These are phyloP conservation scores for Glycyrrhiza uralensis DNA, from an alignment of 306 rosid genomes.

Conservation along the genomic window DNA sequence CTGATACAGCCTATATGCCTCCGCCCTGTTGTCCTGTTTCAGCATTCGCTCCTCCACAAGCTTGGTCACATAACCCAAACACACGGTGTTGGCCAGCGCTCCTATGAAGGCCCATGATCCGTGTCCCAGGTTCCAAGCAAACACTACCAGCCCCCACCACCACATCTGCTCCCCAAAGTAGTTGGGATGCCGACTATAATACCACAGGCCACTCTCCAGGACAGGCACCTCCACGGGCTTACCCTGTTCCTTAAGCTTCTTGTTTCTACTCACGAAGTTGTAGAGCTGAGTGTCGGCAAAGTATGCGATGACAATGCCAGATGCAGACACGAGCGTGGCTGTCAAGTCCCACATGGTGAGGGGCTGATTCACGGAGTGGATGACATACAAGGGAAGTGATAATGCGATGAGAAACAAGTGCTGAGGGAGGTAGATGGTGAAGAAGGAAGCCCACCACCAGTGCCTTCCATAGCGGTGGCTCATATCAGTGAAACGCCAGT, in stretches of 20 bases:
- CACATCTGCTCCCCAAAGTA: conserved; percentile 91
- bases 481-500: conserved; percentile 87
- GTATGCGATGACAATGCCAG: conserved; percentile 66
- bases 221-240: conserved; percentile 34
- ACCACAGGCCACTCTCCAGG: conserved; percentile 73
- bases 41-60: conserved; percentile 82
- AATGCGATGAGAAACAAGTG: conserved; percentile 80
- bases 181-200: conserved; percentile 77
- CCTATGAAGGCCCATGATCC: conserved; percentile 74
- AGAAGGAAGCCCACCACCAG: conserved; percentile 97
- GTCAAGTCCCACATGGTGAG: conserved; percentile 60
- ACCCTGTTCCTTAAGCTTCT: conserved; percentile 40
- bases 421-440: conserved; percentile 74
- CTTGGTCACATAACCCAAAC: conserved; percentile 81
- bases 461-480: conserved; percentile 55
- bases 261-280: conserved; percentile 54
- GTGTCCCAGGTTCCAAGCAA: conserved; percentile 68
- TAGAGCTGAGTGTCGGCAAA: conserved; percentile 74
- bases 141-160: conserved; percentile 92
- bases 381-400: conserved; percentile 61
- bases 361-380: conserved; percentile 53
- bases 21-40: conserved; percentile 61
- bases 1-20: conserved; percentile 72
- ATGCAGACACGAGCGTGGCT: conserved; percentile 41
- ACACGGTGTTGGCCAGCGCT: conserved; percentile 52